phyloP scores from a whole-genome alignment of 257 asterid species.

The Penstemon newberryi region DNA sequence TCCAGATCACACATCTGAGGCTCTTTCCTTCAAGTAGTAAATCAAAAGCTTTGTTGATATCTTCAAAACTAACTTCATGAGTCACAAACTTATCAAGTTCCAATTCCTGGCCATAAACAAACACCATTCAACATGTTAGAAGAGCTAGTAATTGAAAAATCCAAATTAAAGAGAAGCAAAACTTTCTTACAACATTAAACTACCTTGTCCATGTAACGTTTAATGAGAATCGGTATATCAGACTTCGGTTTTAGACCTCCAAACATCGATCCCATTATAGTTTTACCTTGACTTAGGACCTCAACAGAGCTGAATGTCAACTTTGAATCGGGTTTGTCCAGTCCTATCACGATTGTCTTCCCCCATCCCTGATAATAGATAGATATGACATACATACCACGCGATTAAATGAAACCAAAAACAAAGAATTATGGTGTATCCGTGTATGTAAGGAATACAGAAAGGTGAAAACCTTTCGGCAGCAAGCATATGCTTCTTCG shows the following conservation, averaged over 20 bases:
- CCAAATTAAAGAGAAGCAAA: neutral
- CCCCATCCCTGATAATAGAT: conserved; percentile 71
- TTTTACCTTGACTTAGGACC: conserved; percentile 47
- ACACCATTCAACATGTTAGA: neutral
- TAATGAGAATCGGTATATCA: conserved; percentile 61
- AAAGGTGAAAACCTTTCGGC: conserved; percentile 58
- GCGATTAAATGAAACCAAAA: neutral
- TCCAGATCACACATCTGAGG: conserved; percentile 87
- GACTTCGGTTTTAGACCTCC: conserved; percentile 86
- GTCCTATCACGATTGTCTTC: conserved; percentile 71
- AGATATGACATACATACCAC: neutral
- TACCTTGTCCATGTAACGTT: conserved; percentile 66
- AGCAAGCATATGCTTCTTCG: conserved; percentile 69
- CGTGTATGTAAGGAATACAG: neutral
- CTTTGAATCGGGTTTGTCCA: conserved; percentile 54
- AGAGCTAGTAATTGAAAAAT: neutral
- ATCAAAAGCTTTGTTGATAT: conserved; percentile 74
- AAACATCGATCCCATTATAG: conserved; percentile 47
- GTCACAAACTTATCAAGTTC: conserved; percentile 78
- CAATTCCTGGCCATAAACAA: conserved; percentile 47
- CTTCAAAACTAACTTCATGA: conserved; percentile 65
- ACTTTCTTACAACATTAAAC: neutral
- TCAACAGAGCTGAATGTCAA: conserved; percentile 44
- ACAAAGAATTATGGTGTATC: neutral
- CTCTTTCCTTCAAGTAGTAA: conserved; percentile 65